phyloP scores from a whole-genome alignment of 2,329 filamentous ascomycete species.

The Aspergillus phoenicis region DNA sequence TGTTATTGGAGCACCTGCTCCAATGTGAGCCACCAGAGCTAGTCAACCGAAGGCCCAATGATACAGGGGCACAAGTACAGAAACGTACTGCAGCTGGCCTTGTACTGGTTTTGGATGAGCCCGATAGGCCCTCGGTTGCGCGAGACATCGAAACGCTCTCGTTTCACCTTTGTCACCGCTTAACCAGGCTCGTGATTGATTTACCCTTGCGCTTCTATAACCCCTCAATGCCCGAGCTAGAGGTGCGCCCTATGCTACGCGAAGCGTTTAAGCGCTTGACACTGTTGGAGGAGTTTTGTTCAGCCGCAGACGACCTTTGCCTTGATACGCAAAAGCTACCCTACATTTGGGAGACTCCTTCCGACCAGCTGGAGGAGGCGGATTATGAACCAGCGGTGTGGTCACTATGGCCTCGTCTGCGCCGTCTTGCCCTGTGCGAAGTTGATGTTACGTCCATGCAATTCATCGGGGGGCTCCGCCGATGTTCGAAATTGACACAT shows the following conservation, averaged over 20 bases:
- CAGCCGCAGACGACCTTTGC: constrained; percentile 17
- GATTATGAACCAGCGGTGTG: constrained; percentile 14
- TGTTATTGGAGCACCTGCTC: constrained; percentile 2
- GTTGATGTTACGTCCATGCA: constrained; percentile 9
- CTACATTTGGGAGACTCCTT: background rate
- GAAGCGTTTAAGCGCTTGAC: constrained; percentile 16
- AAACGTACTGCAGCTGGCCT: constrained; percentile 4
- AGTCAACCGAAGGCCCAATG: background rate
- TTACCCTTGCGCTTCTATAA: constrained; percentile 16
- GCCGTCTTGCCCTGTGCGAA: constrained; percentile 18
- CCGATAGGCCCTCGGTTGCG: constrained; percentile 6
- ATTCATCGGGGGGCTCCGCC: constrained; percentile 12
- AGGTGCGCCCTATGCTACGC: constrained; percentile 12
- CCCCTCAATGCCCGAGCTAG: constrained; percentile 11
- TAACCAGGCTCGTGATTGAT: constrained; percentile 16
- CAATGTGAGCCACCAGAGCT: background rate
- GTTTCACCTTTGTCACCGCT: background rate
- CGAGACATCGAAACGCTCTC: constrained; percentile 13
- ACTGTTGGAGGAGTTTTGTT: constrained; percentile 18
- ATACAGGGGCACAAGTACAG: background rate
- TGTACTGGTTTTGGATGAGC: constrained; percentile 15
- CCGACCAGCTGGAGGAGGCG: background rate
- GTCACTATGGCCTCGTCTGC: constrained; percentile 19
- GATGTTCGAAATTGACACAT: constrained; percentile 16
- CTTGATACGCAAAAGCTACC: constrained; percentile 6